Conservation (phyloP, 2,329 filamentous ascomycete species). For the Claviceps capensis region DNA sequence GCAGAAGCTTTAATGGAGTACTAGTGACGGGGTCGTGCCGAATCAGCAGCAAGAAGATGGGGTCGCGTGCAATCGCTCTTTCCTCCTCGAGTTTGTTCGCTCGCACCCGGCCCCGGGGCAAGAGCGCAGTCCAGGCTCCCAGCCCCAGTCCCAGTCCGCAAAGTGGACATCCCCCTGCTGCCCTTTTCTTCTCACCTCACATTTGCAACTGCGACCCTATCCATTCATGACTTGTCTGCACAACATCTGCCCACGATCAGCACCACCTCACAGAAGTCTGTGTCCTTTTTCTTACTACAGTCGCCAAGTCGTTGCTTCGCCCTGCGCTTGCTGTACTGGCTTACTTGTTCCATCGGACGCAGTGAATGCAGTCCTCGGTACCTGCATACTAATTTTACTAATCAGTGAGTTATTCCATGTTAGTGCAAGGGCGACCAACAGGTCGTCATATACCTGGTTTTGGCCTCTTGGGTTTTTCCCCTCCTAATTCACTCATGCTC, state of each 20-base stretch:
- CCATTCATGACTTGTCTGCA: conserved; percentile 9
- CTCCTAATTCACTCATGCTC: background rate
- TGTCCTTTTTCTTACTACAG: conserved; percentile 6
- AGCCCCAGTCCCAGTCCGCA: conserved; percentile 8
- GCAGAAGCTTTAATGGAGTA: background rate
- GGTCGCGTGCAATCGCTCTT: conserved; percentile 2
- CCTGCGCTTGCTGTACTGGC: background rate
- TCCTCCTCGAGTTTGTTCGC: conserved; percentile 2
- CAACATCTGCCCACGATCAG: conserved; percentile 12
- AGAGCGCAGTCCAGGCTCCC: conserved; percentile 4
- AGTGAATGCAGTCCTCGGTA: background rate
- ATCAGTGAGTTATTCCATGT: conserved; percentile 6
- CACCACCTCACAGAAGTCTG: conserved; percentile 5
- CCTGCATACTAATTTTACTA: conserved; percentile 1
- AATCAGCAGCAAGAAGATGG: background rate
- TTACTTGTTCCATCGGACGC: conserved; percentile 2
- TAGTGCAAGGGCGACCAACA: conserved; percentile 5
- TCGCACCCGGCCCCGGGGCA: conserved; percentile 3
- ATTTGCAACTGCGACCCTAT: conserved; percentile 15
- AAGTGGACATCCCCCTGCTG: conserved; percentile 10
- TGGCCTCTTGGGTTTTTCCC: background rate
- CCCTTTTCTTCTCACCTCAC: conserved; percentile 9
- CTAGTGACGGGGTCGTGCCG: background rate
- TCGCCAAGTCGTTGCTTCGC: background rate
- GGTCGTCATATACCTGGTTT: background rate